phyloP scores from a whole-genome alignment of 306 rosid species.

The Vigna angularis region DNA sequence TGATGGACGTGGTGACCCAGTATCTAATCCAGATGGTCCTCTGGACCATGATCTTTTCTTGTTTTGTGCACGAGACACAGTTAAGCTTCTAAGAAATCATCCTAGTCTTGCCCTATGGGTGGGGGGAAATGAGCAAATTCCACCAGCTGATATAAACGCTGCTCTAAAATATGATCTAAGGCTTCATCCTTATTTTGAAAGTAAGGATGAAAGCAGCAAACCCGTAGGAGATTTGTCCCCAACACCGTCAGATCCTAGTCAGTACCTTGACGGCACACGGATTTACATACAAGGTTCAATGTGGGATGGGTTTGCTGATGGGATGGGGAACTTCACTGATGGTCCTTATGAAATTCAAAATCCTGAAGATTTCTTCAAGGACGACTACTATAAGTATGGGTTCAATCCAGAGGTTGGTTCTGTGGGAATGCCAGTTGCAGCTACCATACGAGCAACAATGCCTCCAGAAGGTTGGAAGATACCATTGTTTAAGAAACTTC shows the following conservation, averaged over 20 bases:
- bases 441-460: conserved; percentile 95
- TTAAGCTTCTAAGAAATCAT: conserved; percentile 92
- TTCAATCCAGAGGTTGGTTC: conserved; percentile 98
- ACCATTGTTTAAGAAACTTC: conserved; percentile 76
- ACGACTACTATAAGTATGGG: conserved; percentile 66
- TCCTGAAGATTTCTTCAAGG: conserved; percentile 83
- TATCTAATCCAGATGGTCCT: conserved; percentile 89
- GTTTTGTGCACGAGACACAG: conserved; percentile 93
- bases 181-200: conserved; percentile 77
- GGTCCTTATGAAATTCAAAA: conserved; percentile 96
- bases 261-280: conserved; percentile 92
- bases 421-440: conserved; percentile 90
- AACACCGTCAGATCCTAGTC: conserved; percentile 66
- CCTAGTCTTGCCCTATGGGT: conserved; percentile 99
- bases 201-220: conserved; percentile 44
- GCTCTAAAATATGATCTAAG: conserved; percentile 74
- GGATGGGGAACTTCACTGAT: conserved; percentile 81
- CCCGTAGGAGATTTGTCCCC: conserved; percentile 42
- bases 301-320: conserved; percentile 98
- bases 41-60: conserved; percentile 92
- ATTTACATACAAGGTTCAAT: conserved; percentile 83
- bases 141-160: conserved; percentile 78
- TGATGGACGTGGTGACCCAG: conserved; percentile 88
- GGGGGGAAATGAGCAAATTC: conserved; percentile 97
- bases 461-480: conserved; percentile 89